A percentile compares a stretch with the other conserved stretches of the same genome.
Evolutionary conservation across 371 early-diverging fungal genomes (phyloP).

Genomic region (Conidiobolus incongruus): DNA sequence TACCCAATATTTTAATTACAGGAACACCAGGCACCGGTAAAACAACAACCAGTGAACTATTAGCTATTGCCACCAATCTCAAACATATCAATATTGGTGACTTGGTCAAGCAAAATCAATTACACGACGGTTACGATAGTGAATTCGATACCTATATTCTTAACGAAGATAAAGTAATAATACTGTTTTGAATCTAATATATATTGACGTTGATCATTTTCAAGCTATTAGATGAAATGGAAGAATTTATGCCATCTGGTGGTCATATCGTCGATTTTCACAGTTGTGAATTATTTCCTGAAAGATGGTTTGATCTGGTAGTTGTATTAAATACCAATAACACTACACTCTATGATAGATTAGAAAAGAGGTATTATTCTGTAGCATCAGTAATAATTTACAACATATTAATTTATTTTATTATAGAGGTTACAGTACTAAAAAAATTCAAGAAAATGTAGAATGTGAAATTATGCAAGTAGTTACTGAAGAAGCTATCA

Average conservation of each 20-base stretch:
- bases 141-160: conserved; percentile 79
- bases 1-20: conserved; percentile 83
- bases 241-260: conserved; percentile 47
- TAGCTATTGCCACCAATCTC: conserved; percentile 36
- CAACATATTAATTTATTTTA: background rate
- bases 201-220: background rate
- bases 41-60: conserved; percentile 72
- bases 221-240: conserved; percentile 68
- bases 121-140: conserved; percentile 73
- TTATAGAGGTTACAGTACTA: conserved; percentile 57
- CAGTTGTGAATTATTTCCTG: conserved; percentile 83
- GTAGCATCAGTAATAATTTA: background rate
- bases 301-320: conserved; percentile 92
- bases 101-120: conserved; percentile 59
- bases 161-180: conserved; percentile 70
- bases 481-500: conserved; percentile 73
- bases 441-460: conserved; percentile 90
- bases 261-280: conserved; percentile 86
- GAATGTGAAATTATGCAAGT: conserved; percentile 98
- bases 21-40: conserved; percentile 98
- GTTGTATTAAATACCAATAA: conserved; percentile 75
- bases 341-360: conserved; percentile 54
- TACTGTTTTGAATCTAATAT: background rate
- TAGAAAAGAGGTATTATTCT: conserved; percentile 41
- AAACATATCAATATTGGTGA: conserved; percentile 72